Base-by-base conservation (phyloP, 1,139 yeast species). In the Zygoascus meyerae region DNA sequence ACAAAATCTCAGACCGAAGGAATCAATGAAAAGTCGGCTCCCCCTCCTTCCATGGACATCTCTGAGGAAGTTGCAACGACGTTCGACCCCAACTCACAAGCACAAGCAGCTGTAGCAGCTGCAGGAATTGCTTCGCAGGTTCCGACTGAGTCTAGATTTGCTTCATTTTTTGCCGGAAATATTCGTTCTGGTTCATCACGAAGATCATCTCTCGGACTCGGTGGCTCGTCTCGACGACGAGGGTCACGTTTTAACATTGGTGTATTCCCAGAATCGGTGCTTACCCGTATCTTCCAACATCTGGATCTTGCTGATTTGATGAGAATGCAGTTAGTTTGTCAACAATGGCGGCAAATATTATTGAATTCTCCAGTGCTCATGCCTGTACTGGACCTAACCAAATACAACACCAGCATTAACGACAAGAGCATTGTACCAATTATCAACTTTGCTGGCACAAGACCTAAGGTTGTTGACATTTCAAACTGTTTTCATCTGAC, bases 401-500 rank as follows among this genome's bases (percentile, higher is more conserved):
- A 76, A 1, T 83, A 80, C 75, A 80, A 78, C 58, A 78, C 82
- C 2, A 64, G 73, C 1, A 70, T 84, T 26, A 74, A 77, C 55
- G 90, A 84, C 62, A 62, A 68, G 11, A 74, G 79, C 0, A 66
- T 83, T 44, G 71, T 74, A 10, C 69, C 74, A 40, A 81, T 84
- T 42, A 78, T 85, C 1, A 77, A 80, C 55, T 81, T 83, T 63
- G 89, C 79, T 6, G 90, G 90, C 0, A 68, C 81, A 1, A 69
- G 92, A 45, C 89, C 90, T 0, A 69, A 69, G 50, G 51, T 63
- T 12, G 78, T 84, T 43, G 77, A 83, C 56, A 73, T 84, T 16
- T 79, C 87, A 16, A 79, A 81, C 61, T 84, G 94, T 60, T 83
- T 80, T 65, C 90, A 84, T 59, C 70, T 84, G 8, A 82, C 89